These are phyloP conservation scores for Colletotrichum higginsianum DNA, from an alignment of 2,329 filamentous ascomycete genomes.

Conservation along the genomic window DNA sequence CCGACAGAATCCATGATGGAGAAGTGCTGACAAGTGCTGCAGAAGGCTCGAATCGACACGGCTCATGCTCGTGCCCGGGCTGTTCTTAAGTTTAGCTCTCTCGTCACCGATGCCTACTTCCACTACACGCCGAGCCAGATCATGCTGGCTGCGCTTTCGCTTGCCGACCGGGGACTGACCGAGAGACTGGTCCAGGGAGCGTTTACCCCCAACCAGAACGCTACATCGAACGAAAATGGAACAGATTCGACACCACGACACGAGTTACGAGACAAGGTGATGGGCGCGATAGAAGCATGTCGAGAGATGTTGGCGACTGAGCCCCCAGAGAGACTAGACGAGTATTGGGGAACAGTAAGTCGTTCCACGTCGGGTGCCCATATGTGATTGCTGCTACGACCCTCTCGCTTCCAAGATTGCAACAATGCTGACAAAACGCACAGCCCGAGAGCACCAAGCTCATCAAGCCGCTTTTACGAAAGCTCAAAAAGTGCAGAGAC, in stretches of 20 bases:
- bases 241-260: constrained; percentile 44
- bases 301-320: constrained; percentile 70
- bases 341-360: constrained; percentile 67
- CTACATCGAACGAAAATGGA: constrained; percentile 25
- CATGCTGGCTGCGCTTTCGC: constrained; percentile 84
- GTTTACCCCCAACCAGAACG: constrained; percentile 42
- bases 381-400: not conserved
- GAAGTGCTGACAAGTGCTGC: constrained; percentile 10
- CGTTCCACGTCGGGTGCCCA: constrained; percentile 20
- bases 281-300: constrained; percentile 65
- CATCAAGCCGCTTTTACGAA: constrained; percentile 74
- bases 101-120: constrained; percentile 97
- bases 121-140: constrained; percentile 96
- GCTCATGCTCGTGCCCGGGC: constrained; percentile 83
- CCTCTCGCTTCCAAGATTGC: not conserved
- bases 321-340: constrained; percentile 67
- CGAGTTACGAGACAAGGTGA: constrained; percentile 62
- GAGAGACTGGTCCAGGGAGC: constrained; percentile 63
- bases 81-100: constrained; percentile 82
- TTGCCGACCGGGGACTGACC: constrained; percentile 78
- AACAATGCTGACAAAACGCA: constrained; percentile 49
- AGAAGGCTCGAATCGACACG: constrained; percentile 62
- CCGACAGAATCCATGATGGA: no score
- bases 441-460: constrained; percentile 63
- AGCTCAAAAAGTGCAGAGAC: constrained; percentile 81